These are phyloP conservation scores for Botrytis squamosa DNA, from an alignment of 2,329 filamentous ascomycete genomes.

Conservation along the genomic window DNA sequence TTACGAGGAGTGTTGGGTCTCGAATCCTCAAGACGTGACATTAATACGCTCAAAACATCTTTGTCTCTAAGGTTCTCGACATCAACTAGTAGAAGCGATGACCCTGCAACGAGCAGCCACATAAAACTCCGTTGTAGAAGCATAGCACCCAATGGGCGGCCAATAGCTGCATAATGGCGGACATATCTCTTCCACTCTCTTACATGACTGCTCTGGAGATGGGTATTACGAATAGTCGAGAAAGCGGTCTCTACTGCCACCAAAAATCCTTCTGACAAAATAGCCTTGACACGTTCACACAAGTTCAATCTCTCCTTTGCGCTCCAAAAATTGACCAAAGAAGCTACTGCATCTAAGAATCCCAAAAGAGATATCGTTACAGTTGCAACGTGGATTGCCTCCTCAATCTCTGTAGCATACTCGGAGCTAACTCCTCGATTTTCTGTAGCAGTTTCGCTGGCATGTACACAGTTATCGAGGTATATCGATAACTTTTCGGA, in stretches of 20 bases:
- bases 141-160: conserved; percentile 85
- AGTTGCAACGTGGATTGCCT: conserved; percentile 68
- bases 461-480: conserved; percentile 65
- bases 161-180: conserved; percentile 76
- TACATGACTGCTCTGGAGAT: conserved; percentile 60
- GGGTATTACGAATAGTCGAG: conserved; percentile 82
- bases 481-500: conserved; percentile 69
- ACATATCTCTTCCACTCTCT: conserved; percentile 87
- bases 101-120: conserved; percentile 75
- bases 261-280: conserved; percentile 82
- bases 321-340: conserved; percentile 78
- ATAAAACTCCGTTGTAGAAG: conserved; percentile 87
- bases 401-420: conserved; percentile 55
- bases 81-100: conserved; percentile 69
- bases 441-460: conserved; percentile 55
- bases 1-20: conserved; percentile 44
- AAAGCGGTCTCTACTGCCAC: conserved; percentile 85
- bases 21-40: conserved; percentile 49
- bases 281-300: conserved; percentile 66
- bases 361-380: conserved; percentile 84
- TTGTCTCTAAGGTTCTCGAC: conserved; percentile 56
- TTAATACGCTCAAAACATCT: conserved; percentile 72
- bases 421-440: conserved; percentile 56
- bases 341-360: conserved; percentile 80
- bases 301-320: conserved; percentile 70